phyloP scores from a whole-genome alignment of 108 stramenopile species.

The Nitzschia sp. region DNA sequence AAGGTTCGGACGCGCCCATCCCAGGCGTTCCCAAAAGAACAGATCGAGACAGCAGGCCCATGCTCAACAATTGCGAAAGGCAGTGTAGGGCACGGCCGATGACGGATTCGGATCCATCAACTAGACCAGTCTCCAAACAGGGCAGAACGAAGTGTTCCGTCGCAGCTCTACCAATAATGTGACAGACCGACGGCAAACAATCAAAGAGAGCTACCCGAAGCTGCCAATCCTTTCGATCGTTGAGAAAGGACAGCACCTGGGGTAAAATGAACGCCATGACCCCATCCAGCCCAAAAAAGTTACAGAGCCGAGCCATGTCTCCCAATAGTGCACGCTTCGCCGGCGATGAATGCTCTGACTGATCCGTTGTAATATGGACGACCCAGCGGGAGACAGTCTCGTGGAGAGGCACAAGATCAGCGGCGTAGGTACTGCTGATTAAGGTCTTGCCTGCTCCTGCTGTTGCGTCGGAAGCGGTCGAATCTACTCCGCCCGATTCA shows the following conservation, averaged over 20 bases:
- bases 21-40: slow-evolving; percentile 49
- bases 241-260: slow-evolving; percentile 90
- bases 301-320: slow-evolving; percentile 84
- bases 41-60: slow-evolving; percentile 64
- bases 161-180: slow-evolving; percentile 88
- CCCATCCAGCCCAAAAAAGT: slow-evolving; percentile 91
- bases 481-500: slow-evolving; percentile 23
- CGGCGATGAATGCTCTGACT: slow-evolving; percentile 80
- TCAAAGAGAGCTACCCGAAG: slow-evolving; percentile 89
- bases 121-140: slow-evolving; percentile 91
- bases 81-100: slow-evolving; percentile 72
- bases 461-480: slow-evolving; percentile 14
- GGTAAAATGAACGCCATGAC: slow-evolving; percentile 89
- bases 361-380: slow-evolving; percentile 85
- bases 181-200: slow-evolving; percentile 86
- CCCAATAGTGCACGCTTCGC: slow-evolving; percentile 82
- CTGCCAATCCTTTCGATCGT: slow-evolving; percentile 94
- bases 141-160: slow-evolving; percentile 94
- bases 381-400: slow-evolving; percentile 88
- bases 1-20: not conserved
- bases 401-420: slow-evolving; percentile 75
- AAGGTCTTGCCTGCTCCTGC: slow-evolving; percentile 36
- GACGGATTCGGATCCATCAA: slow-evolving; percentile 88
- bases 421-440: slow-evolving; percentile 70
- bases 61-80: slow-evolving; percentile 58